Evolutionary conservation across 805 yeast genomes (phyloP).

Genomic region (Maudiozyma saulgeensis): DNA sequence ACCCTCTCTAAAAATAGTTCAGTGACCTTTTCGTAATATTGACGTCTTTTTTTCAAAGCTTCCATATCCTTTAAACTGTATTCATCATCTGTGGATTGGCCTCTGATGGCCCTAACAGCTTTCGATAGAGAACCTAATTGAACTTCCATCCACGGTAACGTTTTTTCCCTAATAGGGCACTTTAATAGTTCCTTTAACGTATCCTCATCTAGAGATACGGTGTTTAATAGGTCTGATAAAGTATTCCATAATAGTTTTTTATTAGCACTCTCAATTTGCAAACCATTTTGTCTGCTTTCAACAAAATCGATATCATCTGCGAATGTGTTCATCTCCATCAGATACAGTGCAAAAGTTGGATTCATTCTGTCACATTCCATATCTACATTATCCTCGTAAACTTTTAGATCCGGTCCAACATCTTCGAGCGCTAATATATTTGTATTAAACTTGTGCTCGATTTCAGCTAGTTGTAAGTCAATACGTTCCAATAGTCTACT

Average conservation of each 20-base stretch:
- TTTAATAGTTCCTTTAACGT: conserved; percentile 40
- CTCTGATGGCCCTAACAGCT: conserved; percentile 57
- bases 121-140: conserved; percentile 47
- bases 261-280: conserved; percentile 76
- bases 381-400: conserved; percentile 35
- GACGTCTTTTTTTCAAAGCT: conserved; percentile 59
- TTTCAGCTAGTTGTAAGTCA: conserved; percentile 45
- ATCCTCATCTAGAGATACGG: conserved; percentile 55
- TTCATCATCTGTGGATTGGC: conserved; percentile 34
- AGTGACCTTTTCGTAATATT: conserved; percentile 49
- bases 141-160: conserved; percentile 42
- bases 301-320: conserved; percentile 60
- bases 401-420: conserved; percentile 35
- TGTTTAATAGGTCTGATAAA: conserved; percentile 54
- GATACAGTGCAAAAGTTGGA: conserved; percentile 44
- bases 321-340: conserved; percentile 54
- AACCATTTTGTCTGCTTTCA: conserved; percentile 67
- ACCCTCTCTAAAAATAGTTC: conserved; percentile 41
- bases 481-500: conserved; percentile 49
- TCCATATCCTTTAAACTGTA: conserved; percentile 52
- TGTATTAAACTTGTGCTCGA: conserved; percentile 55
- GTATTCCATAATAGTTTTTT: conserved; percentile 67
- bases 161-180: conserved; percentile 39
- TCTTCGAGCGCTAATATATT: conserved; percentile 43
- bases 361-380: conserved; percentile 47